Base-by-base conservation (phyloP, 768 basidiomycete species). In the Exidia glandulosa region DNA sequence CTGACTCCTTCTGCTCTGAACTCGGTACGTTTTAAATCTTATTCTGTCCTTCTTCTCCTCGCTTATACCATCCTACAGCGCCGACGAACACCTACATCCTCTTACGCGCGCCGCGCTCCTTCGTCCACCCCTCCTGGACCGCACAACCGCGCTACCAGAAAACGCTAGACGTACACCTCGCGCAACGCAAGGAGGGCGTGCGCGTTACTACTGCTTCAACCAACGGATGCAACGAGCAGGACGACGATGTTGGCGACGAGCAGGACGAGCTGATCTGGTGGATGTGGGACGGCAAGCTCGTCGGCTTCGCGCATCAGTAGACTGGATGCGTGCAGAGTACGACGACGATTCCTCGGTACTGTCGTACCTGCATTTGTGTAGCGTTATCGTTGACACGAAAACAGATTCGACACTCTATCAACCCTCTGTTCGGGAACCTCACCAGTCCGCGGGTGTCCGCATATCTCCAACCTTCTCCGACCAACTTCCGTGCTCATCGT, bases 241-340 rank as follows among this genome's bases (percentile, higher is more conserved):
- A 6, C 1, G 50, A n/a, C 14, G 27, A 37, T 14, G 59, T 62
- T 1, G 68, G 70, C 33, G 73, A 73, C 7, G 77, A 78, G 62
- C 75, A 73, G 3, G 76, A 77, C 45, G 81, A 83, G 60, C 77
- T 81, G 79, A 81, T 83, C 50, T 83, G 81, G 81, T 83, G 81
- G 81, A 79, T 74, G 58, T 83, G 81, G 81, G 79, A 83, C 67
- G 81, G 81, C 1, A 79, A 78, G 62, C 66, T 83, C 57, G 72
- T 74, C 13, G 81, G 81, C 2, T 78, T 82, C 63, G 69, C 74
- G 29, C 41, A 13, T 23, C 41, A 45, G 41, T 45, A 19, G 19
- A 19, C 9, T 23, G 6, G 2, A 10, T 10, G 36, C 12, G 12
- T 37, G 12, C 19, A 12, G 36, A 10, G 36, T 37, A 37, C 36